phyloP scores from a whole-genome alignment of 2,329 filamentous ascomycete genomes.

The Apiospora sp. region DNA sequence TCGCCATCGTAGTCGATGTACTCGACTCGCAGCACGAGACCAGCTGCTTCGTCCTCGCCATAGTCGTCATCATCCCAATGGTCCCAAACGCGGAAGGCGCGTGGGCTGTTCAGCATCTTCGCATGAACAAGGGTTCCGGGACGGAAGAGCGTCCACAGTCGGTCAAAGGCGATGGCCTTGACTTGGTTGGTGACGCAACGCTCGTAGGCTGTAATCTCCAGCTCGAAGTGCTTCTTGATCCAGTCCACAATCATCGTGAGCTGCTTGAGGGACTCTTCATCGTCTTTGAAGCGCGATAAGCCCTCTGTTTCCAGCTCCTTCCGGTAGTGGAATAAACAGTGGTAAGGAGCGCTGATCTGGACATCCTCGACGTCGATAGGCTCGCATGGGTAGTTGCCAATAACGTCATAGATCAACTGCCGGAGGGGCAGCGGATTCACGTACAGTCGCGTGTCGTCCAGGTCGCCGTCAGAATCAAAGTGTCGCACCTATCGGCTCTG shows the following conservation, averaged over 20 bases:
- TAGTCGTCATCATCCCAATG: slow-evolving; percentile 37
- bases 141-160: slow-evolving; percentile 43
- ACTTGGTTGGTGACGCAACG: slow-evolving; percentile 36
- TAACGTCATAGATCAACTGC: slow-evolving; percentile 39
- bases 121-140: slow-evolving; percentile 39
- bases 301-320: slow-evolving; percentile 38
- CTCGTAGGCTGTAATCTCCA: slow-evolving; percentile 38
- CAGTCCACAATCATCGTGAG: slow-evolving; percentile 40
- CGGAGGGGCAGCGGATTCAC: slow-evolving; percentile 41
- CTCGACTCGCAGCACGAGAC: slow-evolving; percentile 35
- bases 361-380: slow-evolving; percentile 36
- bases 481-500: slow-evolving; percentile 26
- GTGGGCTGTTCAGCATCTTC: slow-evolving; percentile 36
- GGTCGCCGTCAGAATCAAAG: slow-evolving; percentile 33
- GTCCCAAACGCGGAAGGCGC: slow-evolving; percentile 39
- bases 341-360: slow-evolving; percentile 36
- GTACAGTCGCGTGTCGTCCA: slow-evolving; percentile 37
- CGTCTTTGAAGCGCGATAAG: slow-evolving; percentile 36
- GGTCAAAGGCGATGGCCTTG: slow-evolving; percentile 38
- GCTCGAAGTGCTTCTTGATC: slow-evolving; percentile 45
- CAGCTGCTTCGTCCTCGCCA: slow-evolving; percentile 32
- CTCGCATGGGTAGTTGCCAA: slow-evolving; percentile 37
- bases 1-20: slow-evolving; percentile 49
- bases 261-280: slow-evolving; percentile 37
- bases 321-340: slow-evolving; percentile 40